Base-by-base conservation (phyloP, 768 basidiomycete genomes). In the Suillus subaureus region DNA sequence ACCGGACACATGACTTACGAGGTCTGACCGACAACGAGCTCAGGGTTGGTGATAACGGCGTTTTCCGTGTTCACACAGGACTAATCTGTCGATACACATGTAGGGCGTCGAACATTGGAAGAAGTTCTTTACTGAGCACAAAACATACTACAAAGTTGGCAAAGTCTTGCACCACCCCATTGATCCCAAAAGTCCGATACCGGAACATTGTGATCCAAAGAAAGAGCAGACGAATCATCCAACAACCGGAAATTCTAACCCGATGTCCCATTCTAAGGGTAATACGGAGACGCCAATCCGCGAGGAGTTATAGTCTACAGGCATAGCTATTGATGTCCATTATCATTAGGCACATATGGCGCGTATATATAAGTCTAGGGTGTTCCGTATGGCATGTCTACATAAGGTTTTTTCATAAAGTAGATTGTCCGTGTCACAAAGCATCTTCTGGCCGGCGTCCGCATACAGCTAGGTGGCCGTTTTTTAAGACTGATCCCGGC, bases 61-160 rank as follows among this genome's bases (percentile, higher is more conserved):
- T 26, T 33, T 52, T 26, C 21, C 62, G 15, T 51, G 23, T 63
- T 49, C 26, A 60, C 26, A 54, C 39, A 26, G n/a, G 43, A 31
- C 56, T 61, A 56, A 65, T 23, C 43, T 40, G 26, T 65, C 39
- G 66, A 21, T 13, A 43, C 47, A 51, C 42, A 49, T 51, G 61
- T 64, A 97, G 94, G 80, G 92, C 66, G 79, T 97, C 23, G 76
- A 85, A 56, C 89, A 96, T 69, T 99, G 96, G 96, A 96, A 95
- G 79, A 82, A 85, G 35, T 98, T 96, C 81, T 98, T 96, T 72
- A 78, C 82, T 1, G 86, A 92, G 11, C 92, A 94, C 76, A 88
- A 92, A 71, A 85, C 87, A 66, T 99, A 99, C 75, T 70, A 72
- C 62, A 89, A 89, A 72, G 86, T 94, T 49, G 96, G 96, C 26